Percentiles rank a stretch among this genome's conserved stretches.
These are phyloP conservation scores for Penicillium janthinellum DNA, from an alignment of 2,329 filamentous ascomycete species.

Conservation along the genomic window DNA sequence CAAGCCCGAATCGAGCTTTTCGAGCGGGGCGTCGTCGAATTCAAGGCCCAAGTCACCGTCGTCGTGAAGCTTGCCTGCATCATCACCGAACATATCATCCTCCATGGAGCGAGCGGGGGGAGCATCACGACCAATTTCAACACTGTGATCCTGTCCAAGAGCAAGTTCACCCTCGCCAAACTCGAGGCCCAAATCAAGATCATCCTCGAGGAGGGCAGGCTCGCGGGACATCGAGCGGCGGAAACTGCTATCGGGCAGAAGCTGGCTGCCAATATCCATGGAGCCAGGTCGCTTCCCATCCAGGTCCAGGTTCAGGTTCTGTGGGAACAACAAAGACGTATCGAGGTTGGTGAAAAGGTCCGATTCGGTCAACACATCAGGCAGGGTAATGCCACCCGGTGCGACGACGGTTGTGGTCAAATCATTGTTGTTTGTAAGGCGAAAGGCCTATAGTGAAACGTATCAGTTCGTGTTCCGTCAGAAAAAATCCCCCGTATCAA, in stretches of 20 bases:
- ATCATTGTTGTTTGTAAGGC: slow-evolving; percentile 91
- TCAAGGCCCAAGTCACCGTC: slow-evolving; percentile 52
- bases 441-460: slow-evolving; percentile 71
- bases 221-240: slow-evolving; percentile 53
- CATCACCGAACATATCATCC: slow-evolving; percentile 57
- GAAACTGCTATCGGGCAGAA: slow-evolving; percentile 67
- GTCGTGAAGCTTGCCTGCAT: slow-evolving; percentile 67
- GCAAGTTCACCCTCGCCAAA: slow-evolving; percentile 67
- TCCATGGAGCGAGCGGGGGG: slow-evolving; percentile 65
- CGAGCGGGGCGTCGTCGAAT: neutral
- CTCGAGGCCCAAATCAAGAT: slow-evolving; percentile 73
- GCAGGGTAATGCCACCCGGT: slow-evolving; percentile 82
- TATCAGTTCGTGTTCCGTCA: neutral
- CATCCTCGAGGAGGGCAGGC: slow-evolving; percentile 61
- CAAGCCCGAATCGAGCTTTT: slow-evolving; percentile 32
- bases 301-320: slow-evolving; percentile 58
- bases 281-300: slow-evolving; percentile 39
- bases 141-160: slow-evolving; percentile 65
- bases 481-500: too few species aligned
- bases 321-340: slow-evolving; percentile 78
- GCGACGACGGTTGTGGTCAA: slow-evolving; percentile 80
- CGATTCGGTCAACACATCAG: slow-evolving; percentile 89
- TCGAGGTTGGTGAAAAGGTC: slow-evolving; percentile 85
- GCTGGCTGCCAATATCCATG: slow-evolving; percentile 71
- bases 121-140: slow-evolving; percentile 90